phyloP scores from a whole-genome alignment of 2,329 filamentous ascomycete genomes.

The Metarhizium brunneum region DNA sequence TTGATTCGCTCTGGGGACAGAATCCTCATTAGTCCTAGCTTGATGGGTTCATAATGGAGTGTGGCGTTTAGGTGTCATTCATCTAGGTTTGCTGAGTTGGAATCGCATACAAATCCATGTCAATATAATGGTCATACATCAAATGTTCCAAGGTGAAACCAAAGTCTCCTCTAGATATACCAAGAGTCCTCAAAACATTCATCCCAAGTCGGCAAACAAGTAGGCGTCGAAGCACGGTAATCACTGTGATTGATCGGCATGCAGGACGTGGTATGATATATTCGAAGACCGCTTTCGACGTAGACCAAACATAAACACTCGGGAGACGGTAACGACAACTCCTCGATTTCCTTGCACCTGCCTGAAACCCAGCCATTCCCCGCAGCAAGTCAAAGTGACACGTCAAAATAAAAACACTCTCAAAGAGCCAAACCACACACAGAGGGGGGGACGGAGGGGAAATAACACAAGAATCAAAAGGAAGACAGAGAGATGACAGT shows the following conservation, averaged over 20 bases:
- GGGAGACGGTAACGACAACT: background rate
- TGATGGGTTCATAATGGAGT: background rate
- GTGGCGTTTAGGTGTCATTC: background rate
- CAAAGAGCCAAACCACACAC: constrained; percentile 1
- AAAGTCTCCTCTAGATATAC: no score
- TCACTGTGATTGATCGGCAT: background rate
- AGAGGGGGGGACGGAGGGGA: background rate
- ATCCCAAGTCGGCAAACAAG: background rate
- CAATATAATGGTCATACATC: no score
- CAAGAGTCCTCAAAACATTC: background rate
- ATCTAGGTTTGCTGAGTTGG: background rate
- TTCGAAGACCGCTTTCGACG: constrained; percentile 3
- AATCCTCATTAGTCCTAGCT: background rate
- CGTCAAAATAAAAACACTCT: background rate
- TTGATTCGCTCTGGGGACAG: constrained; percentile 30
- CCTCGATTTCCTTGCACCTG: background rate
- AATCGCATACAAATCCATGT: background rate
- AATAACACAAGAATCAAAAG: constrained; percentile 3
- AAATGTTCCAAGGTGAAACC: no score
- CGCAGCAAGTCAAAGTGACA: background rate
- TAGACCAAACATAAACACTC: constrained; percentile 3
- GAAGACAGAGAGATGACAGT: constrained; percentile 4
- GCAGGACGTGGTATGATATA: constrained; percentile 4
- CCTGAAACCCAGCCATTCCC: background rate
- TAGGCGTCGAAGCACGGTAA: background rate